These are phyloP conservation scores for Mycena rosella DNA, from an alignment of 768 basidiomycete species.

Conservation along the genomic window DNA sequence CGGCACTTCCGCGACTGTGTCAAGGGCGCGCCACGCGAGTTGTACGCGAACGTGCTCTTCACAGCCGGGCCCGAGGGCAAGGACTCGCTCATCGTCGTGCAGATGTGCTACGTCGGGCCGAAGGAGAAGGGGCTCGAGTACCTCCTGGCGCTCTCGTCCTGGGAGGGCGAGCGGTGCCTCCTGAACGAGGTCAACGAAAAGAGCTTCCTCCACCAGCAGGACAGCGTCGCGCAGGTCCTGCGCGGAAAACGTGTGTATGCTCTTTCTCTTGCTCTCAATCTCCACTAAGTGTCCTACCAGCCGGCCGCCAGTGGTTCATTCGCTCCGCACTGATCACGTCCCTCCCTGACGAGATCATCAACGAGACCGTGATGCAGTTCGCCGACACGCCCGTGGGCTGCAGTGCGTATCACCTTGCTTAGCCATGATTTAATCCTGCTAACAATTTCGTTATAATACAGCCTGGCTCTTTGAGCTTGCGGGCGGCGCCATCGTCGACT, in stretches of 20 bases:
- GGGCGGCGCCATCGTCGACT: constrained; percentile 83
- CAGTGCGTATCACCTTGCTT: constrained; percentile 66
- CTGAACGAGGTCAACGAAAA: constrained; percentile 94
- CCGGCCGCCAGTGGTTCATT: constrained; percentile 91
- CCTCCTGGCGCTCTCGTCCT: constrained; percentile 83
- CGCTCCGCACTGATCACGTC: constrained; percentile 87
- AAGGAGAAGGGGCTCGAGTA: constrained; percentile 82
- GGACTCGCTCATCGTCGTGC: constrained; percentile 90
- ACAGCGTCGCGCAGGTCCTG: constrained; percentile 91
- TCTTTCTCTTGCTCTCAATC: constrained; percentile 7
- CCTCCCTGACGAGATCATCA: constrained; percentile 88
- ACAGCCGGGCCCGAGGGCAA: constrained; percentile 90
- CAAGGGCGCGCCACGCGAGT: constrained; percentile 87
- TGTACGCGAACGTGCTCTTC: constrained; percentile 91
- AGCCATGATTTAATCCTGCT: constrained; percentile 10
- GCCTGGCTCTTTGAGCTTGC: constrained; percentile 95
- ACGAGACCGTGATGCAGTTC: constrained; percentile 86
- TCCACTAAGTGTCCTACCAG: constrained; percentile 49
- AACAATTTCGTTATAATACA: constrained; percentile 40
- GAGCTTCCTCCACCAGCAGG: constrained; percentile 90
- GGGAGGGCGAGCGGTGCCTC: constrained; percentile 89
- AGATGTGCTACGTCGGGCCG: constrained; percentile 90
- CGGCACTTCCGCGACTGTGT: constrained; percentile 95
- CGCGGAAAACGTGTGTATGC: constrained; percentile 76
- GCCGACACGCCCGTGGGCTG: constrained; percentile 89